phyloP scores from a whole-genome alignment of 768 basidiomycete genomes.

The Suillus subalutaceus region DNA sequence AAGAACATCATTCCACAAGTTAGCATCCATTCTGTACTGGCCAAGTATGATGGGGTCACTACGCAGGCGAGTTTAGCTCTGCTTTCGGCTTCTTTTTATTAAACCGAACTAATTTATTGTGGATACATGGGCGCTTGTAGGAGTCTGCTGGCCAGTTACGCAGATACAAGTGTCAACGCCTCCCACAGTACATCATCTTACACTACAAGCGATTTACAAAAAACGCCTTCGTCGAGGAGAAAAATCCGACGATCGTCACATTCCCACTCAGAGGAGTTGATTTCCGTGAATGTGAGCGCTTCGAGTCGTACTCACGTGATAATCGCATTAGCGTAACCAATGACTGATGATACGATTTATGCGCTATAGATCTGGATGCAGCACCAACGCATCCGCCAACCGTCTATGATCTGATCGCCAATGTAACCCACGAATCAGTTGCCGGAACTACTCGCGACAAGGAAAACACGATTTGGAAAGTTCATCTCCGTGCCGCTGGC shows the following conservation, averaged over 20 bases:
- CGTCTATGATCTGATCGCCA: conserved; percentile 92
- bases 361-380: conserved; percentile 72
- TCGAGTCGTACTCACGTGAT: conserved; percentile 27
- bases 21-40: conserved; percentile 83
- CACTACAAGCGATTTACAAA: conserved; percentile 97
- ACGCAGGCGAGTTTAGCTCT: conserved; percentile 65
- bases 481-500: conserved; percentile 75
- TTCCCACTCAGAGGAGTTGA: conserved; percentile 94
- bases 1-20: conserved; percentile 99
- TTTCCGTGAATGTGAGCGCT: conserved; percentile 80
- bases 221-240: conserved; percentile 96
- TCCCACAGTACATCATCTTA: conserved; percentile 92
- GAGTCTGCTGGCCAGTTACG: conserved; percentile 85
- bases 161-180: conserved; percentile 84
- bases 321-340: conserved; percentile 27
- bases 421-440: conserved; percentile 93
- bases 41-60: conserved; percentile 92
- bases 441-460: conserved; percentile 95
- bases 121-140: conserved; percentile 36
- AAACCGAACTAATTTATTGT: conserved; percentile 13
- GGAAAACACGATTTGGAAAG: conserved; percentile 91
- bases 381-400: conserved; percentile 60
- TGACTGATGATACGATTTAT: conserved; percentile 26
- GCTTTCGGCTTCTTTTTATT: conserved; percentile 18
- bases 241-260: conserved; percentile 98